phyloP scores from a whole-genome alignment of 2,329 filamentous ascomycete genomes.

The Talaromyces sp. region DNA sequence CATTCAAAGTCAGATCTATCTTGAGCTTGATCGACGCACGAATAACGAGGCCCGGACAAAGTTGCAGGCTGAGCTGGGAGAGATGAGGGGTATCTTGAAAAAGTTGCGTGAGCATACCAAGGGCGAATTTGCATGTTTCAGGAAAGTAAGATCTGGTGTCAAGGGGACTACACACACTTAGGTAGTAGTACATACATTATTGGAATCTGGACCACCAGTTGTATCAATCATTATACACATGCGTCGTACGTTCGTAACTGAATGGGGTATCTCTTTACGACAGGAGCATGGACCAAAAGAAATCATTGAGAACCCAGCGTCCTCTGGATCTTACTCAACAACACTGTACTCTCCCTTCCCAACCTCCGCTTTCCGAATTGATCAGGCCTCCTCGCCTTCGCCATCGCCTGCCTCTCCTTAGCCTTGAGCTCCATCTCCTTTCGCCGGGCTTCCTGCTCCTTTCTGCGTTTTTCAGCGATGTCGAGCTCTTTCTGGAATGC shows the following conservation, averaged over 20 bases:
- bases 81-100: slow-evolving; percentile 85
- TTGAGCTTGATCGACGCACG: slow-evolving; percentile 82
- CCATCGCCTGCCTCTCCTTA: slow-evolving; percentile 65
- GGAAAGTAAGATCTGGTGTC: slow-evolving; percentile 52
- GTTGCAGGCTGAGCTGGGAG: slow-evolving; percentile 81
- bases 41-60: slow-evolving; percentile 77
- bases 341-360: slow-evolving; percentile 71
- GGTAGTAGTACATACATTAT: background rate
- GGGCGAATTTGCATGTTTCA: slow-evolving; percentile 84
- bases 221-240: background rate
- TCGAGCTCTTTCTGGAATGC: slow-evolving; percentile 65
- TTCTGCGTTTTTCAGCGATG: slow-evolving; percentile 59
- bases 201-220: background rate
- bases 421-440: slow-evolving; percentile 65
- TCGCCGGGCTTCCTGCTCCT: slow-evolving; percentile 61
- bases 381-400: slow-evolving; percentile 58
- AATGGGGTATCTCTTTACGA: slow-evolving; percentile 12
- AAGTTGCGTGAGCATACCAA: slow-evolving; percentile 73
- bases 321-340: slow-evolving; percentile 74
- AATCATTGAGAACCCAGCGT: slow-evolving; percentile 53
- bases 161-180: slow-evolving; percentile 1
- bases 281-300: background rate
- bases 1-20: slow-evolving; percentile 84
- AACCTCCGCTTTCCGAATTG: slow-evolving; percentile 71
- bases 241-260: background rate